Evolutionary conservation across 75 land plant genomes (phyloP), one percentile per base, ranked within the genome.

Genomic region (Isoetes taiwanensis): DNA sequence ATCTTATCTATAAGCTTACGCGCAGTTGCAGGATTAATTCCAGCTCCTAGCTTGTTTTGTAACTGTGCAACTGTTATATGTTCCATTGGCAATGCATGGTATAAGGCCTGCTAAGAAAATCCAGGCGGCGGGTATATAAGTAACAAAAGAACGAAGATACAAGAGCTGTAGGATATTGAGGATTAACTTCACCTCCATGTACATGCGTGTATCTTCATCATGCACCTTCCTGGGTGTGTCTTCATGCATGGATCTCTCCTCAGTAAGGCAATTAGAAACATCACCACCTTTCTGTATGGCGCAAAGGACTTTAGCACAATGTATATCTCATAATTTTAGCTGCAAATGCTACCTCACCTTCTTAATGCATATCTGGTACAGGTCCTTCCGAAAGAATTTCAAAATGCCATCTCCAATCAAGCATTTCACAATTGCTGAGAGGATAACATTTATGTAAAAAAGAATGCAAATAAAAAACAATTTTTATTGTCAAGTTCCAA

Each of bases 41-140:
- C 63, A 35, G 75, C 78, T 33, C 76, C 66, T 1, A 84, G 63
- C 67, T 78, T 84, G 59, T 17, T 69, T 57, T 78, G 85, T 48
- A 84, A 81, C 65, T 81, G 79, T 42, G 67, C 26, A 26, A 75
- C 66, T 1, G 78, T 66, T 0, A 84, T 61, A 62, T 81, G 74
- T 0, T 81, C 72, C 85, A 84, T 68, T 3, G 76, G 81, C 57
- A 84, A 84, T 41, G 76, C 78, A 70, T 84, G 69, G 54, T 72
- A 84, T 34, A 84, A 38, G 31, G 84, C 88, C 88, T 84, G 67
- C 41, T n/a, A 61, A 10, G 20, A 41, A 41, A 20, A 59, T 12
- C 28, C 6, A 14, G 1, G 17, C 25, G 3, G 1, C 20, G 16
- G 10, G 24, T n/a, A 52, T 52, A 19, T n/a, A 46, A 5, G 14